Evolutionary conservation across 106 monocot genomes (phyloP).

Genomic region (Narthecium ossifragum): DNA sequence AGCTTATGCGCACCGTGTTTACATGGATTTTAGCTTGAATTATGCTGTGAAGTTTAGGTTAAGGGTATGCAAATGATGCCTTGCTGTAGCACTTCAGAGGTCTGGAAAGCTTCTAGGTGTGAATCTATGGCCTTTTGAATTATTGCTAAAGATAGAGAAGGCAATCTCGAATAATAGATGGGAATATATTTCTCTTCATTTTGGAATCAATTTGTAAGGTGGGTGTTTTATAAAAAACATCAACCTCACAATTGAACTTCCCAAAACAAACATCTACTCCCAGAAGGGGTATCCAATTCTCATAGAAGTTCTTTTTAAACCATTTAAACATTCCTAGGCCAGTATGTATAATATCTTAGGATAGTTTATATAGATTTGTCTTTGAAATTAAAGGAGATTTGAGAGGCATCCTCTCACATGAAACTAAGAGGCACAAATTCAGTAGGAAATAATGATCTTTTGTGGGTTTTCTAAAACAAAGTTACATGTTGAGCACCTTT

Average conservation of each 20-base stretch:
- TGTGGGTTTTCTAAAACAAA: neutral
- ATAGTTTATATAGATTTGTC: neutral
- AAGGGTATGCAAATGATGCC: too few relatives aligned
- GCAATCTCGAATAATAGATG: constrained; percentile 22
- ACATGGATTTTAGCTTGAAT: too few relatives aligned
- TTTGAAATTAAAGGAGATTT: too few relatives aligned
- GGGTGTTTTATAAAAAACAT: neutral
- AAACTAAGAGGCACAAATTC: too few relatives aligned
- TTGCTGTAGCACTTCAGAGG: too few relatives aligned
- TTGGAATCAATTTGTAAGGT: constrained; percentile 22
- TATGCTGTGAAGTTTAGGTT: too few relatives aligned
- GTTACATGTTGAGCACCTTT: neutral
- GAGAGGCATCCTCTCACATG: too few relatives aligned
- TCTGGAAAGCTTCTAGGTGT: constrained; percentile 14
- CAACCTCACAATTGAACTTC: neutral
- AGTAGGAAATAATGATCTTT: neutral
- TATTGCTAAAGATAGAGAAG: constrained; percentile 21
- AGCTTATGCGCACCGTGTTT: neutral
- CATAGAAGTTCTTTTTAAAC: neutral
- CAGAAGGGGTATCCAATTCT: too few relatives aligned
- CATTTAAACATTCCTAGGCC: neutral
- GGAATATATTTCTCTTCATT: constrained; percentile 5
- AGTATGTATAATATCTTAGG: neutral
- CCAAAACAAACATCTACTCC: too few relatives aligned
- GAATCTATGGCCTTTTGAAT: constrained; percentile 31